Conservation (phyloP, 768 basidiomycete genomes). For the Cystofilobasidium macerans region DNA sequence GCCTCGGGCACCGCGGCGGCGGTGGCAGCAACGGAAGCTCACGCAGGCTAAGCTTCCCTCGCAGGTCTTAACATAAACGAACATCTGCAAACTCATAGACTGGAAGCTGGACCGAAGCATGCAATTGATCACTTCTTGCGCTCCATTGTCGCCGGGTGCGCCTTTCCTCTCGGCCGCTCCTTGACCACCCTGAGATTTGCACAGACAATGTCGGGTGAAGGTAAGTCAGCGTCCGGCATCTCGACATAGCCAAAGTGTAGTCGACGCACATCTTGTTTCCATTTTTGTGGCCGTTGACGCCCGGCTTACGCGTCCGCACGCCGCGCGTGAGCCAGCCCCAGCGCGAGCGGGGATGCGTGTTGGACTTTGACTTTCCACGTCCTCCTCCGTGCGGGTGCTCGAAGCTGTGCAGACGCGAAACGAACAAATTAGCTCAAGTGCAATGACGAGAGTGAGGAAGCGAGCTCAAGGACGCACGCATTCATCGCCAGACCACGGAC, state of each 20-base stretch:
- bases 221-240: neutral
- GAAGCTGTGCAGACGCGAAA: slow-evolving; percentile 42
- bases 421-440: neutral
- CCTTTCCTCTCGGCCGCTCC: slow-evolving; percentile 67
- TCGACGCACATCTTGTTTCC: slow-evolving; percentile 54
- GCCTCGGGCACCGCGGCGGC: no score
- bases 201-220: slow-evolving; percentile 48
- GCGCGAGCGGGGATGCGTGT: slow-evolving; percentile 82
- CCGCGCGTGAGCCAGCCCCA: slow-evolving; percentile 93
- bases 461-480: slow-evolving; percentile 49
- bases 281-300: slow-evolving; percentile 51
- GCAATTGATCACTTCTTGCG: neutral
- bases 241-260: neutral
- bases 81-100: no score
- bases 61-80: no score
- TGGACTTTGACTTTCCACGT: slow-evolving; percentile 91
- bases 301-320: slow-evolving; percentile 76
- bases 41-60: no score
- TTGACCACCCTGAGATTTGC: slow-evolving; percentile 83
- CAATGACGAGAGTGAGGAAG: neutral
- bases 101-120: no score
- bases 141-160: slow-evolving; percentile 33
- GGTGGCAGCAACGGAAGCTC: no score
- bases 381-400: slow-evolving; percentile 94
- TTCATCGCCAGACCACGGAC: slow-evolving; percentile 98